Evolutionary conservation across 768 basidiomycete genomes (phyloP).

Genomic region (Naganishia friedmannii): DNA sequence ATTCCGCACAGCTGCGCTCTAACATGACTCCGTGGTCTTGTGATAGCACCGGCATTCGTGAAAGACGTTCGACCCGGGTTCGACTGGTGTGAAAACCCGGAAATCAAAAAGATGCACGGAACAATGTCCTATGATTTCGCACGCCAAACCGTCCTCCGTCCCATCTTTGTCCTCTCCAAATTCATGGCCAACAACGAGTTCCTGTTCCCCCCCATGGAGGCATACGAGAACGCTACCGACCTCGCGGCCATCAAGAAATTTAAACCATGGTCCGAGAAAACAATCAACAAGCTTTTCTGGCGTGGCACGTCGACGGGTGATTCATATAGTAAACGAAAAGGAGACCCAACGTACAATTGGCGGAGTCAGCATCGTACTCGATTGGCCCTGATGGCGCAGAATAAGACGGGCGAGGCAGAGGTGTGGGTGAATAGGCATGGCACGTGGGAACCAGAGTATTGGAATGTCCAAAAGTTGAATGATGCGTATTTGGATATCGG

Average conservation of each 20-base stretch:
- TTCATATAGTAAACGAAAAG: conserved; percentile 41
- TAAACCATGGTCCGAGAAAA: conserved; percentile 51
- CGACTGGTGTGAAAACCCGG: conserved; percentile 46
- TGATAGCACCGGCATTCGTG: conserved; percentile 44
- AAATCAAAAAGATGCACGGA: conserved; percentile 40
- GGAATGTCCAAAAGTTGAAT: conserved; percentile 39
- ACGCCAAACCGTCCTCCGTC: conserved; percentile 44
- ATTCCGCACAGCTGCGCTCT: background rate
- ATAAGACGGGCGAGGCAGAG: conserved; percentile 40
- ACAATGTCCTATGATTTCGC: conserved; percentile 43
- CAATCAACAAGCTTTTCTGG: conserved; percentile 52
- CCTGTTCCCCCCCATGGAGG: conserved; percentile 47
- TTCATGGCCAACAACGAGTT: conserved; percentile 44
- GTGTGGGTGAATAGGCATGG: conserved; percentile 45
- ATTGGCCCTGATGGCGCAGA: conserved; percentile 50
- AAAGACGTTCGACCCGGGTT: conserved; percentile 40
- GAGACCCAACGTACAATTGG: conserved; percentile 45
- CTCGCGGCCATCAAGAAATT: conserved; percentile 32
- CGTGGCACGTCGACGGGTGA: conserved; percentile 52
- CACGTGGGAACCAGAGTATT: conserved; percentile 43
- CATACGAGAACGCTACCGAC: conserved; percentile 45
- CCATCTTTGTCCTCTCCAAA: conserved; percentile 50
- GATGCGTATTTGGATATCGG: conserved; percentile 49
- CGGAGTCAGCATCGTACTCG: conserved; percentile 49
- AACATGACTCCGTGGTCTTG: background rate